A percentile compares a stretch with the other conserved stretches of the same genome.
phyloP scores from a whole-genome alignment of 225 moss, liverwort and hornwort species.

The Physcomitrellopsis africana region DNA sequence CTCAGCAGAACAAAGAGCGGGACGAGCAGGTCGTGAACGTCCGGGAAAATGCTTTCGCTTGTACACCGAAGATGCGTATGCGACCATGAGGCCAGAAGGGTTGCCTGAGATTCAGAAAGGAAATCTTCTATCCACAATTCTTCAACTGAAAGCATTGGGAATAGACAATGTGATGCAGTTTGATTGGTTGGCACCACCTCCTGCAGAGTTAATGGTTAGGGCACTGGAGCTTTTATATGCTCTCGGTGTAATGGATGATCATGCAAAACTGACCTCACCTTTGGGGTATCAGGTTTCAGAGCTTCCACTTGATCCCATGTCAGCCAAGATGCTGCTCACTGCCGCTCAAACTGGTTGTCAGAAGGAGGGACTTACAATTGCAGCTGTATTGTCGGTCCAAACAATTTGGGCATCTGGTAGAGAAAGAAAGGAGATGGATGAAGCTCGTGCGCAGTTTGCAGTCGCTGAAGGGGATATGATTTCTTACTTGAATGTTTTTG shows the following conservation, averaged over 20 bases:
- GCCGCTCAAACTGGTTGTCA: slow-evolving; percentile 70
- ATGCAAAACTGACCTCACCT: slow-evolving; percentile 88
- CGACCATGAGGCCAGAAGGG: slow-evolving; percentile 71
- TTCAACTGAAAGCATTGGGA: slow-evolving; percentile 96
- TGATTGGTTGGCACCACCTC: slow-evolving; percentile 90
- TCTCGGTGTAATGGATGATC: slow-evolving; percentile 73
- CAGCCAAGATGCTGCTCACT: slow-evolving; percentile 84
- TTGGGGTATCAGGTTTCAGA: slow-evolving; percentile 87
- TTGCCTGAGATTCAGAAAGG: slow-evolving; percentile 90
- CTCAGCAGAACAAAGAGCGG: slow-evolving; percentile 90
- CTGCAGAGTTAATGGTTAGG: slow-evolving; percentile 82
- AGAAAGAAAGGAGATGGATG: slow-evolving; percentile 86
- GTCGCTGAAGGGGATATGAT: slow-evolving; percentile 94
- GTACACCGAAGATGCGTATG: slow-evolving; percentile 74
- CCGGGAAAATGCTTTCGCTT: slow-evolving; percentile 94
- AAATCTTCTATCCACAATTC: slow-evolving; percentile 75
- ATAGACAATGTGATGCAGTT: slow-evolving; percentile 99
- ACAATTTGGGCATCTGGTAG: slow-evolving; percentile 93
- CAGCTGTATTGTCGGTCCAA: slow-evolving; percentile 84
- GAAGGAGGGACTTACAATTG: slow-evolving; percentile 85
- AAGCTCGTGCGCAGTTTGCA: slow-evolving; percentile 79
- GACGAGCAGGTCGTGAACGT: slow-evolving; percentile 95
- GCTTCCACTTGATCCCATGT: slow-evolving; percentile 92
- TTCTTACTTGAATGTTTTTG: slow-evolving; percentile 81
- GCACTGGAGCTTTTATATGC: slow-evolving; percentile 81